Evolutionary conservation across 73 alveolate genomes (phyloP).

Genomic region (Tetrahymena elliotti): DNA sequence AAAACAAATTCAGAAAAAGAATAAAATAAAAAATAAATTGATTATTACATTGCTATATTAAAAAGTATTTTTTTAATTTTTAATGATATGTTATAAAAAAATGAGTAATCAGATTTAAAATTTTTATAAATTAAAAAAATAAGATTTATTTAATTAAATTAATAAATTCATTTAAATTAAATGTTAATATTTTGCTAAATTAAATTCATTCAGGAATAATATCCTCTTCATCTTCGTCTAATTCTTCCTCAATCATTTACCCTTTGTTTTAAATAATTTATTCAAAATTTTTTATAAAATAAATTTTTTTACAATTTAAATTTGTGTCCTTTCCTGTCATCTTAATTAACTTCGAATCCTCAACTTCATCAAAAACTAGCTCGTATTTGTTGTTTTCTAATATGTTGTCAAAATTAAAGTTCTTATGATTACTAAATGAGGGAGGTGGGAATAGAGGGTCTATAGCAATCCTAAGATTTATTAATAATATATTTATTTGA

Average conservation of each 20-base stretch:
- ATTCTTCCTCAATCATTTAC: not conserved
- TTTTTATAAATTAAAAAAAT: too few relatives aligned
- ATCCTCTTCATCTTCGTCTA: not conserved
- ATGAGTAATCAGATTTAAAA: too few relatives aligned
- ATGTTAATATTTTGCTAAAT: too few relatives aligned
- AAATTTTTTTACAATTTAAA: not conserved
- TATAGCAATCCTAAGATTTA: slow-evolving; percentile 5
- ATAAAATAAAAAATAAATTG: too few relatives aligned
- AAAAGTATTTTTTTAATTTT: too few relatives aligned
- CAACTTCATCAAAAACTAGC: slow-evolving; percentile 37
- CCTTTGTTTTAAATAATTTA: not conserved
- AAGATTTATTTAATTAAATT: too few relatives aligned
- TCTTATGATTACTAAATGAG: slow-evolving; percentile 29
- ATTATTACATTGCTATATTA: too few relatives aligned
- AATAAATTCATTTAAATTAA: too few relatives aligned
- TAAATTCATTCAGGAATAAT: not conserved
- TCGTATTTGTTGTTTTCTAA: slow-evolving; percentile 30
- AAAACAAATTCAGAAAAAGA: too few relatives aligned
- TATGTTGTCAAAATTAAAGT: slow-evolving; percentile 8
- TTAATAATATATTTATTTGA: not conserved
- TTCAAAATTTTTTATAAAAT: not conserved
- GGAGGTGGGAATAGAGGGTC: slow-evolving; percentile 51
- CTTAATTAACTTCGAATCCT: not conserved
- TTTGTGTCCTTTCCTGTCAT: not conserved
- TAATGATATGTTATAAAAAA: too few relatives aligned